A percentile compares a stretch with the other conserved stretches of the same genome.
These are phyloP conservation scores for Monosporozyma aquatica DNA, from an alignment of 805 yeast species.

Conservation along the genomic window DNA sequence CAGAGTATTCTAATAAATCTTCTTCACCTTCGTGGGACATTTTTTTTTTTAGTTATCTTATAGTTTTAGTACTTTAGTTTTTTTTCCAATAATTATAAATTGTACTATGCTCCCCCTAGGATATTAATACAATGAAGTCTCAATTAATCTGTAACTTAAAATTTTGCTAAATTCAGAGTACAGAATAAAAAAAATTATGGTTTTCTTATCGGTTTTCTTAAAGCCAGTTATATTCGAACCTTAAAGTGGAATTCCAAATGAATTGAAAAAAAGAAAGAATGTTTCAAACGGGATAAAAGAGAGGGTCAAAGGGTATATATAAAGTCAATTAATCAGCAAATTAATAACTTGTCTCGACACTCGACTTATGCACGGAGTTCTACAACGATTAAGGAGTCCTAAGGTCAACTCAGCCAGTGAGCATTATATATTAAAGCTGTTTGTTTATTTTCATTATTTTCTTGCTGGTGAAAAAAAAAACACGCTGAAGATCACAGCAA, in stretches of 20 bases:
- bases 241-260: background rate
- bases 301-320: constrained; percentile 1
- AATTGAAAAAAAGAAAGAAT: background rate
- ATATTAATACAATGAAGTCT: background rate
- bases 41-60: too few species aligned
- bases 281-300: background rate
- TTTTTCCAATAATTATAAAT: background rate
- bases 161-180: too few species aligned
- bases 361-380: background rate
- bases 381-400: background rate
- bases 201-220: background rate
- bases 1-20: constrained; percentile 98
- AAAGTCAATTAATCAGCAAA: constrained; percentile 1
- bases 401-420: too few species aligned
- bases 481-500: background rate
- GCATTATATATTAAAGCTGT: too few species aligned
- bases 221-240: too few species aligned
- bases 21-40: constrained; percentile 98
- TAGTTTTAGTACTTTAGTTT: background rate
- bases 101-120: constrained; percentile 1
- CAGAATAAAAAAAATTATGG: too few species aligned
- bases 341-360: constrained; percentile 1
- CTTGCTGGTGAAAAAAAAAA: background rate
- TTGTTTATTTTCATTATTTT: constrained; percentile 1
- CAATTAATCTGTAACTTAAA: background rate